A percentile compares a stretch with the other conserved stretches of the same genome.
Evolutionary conservation across 1,284 basidiomycete genomes (phyloP).

Genomic region (Marasmius sp.): DNA sequence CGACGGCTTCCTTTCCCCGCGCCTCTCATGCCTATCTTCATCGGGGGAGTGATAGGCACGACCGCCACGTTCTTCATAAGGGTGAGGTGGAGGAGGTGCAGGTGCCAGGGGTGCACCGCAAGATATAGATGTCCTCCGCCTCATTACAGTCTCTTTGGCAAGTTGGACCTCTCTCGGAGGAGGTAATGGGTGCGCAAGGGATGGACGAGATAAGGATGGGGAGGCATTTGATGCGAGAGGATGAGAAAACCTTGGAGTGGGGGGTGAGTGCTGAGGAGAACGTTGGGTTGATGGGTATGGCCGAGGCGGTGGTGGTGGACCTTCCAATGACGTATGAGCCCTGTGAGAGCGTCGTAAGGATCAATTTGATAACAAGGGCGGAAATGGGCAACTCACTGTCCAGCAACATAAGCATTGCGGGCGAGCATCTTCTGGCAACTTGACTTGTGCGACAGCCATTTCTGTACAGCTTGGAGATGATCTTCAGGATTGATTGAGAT

Average conservation of each 20-base stretch:
- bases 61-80: not conserved
- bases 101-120: not conserved
- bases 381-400: not conserved
- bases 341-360: not conserved
- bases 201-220: not conserved
- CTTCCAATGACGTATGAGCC: no score
- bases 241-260: not conserved
- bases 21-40: not conserved
- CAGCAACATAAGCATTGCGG: not conserved
- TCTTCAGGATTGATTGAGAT: conserved; percentile 52
- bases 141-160: not conserved
- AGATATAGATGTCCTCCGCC: not conserved
- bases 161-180: not conserved
- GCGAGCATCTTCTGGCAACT: conserved; percentile 38
- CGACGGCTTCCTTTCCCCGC: not conserved
- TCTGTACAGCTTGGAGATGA: conserved; percentile 51
- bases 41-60: not conserved
- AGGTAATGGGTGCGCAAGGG: not conserved
- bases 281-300: not conserved
- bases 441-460: conserved; percentile 51
- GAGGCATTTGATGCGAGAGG: not conserved
- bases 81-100: no score
- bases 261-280: not conserved
- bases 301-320: not conserved
- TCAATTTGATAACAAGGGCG: not conserved